Percentiles rank a stretch among this genome's conserved stretches.
These are phyloP conservation scores for Euclidium syriacum DNA, from an alignment of 345 rosid species.

Conservation along the genomic window DNA sequence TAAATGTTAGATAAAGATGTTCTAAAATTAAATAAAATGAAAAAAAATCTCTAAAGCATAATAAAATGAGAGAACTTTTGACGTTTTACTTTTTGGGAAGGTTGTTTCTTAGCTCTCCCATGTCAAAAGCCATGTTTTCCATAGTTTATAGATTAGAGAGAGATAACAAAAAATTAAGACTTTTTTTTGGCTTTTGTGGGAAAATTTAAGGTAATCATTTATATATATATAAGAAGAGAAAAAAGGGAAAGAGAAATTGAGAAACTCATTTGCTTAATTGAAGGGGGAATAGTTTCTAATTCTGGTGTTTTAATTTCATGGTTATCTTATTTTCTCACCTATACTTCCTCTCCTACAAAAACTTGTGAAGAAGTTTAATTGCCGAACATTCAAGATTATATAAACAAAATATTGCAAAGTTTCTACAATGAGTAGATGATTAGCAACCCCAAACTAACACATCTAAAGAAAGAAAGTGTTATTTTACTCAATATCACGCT, in stretches of 20 bases:
- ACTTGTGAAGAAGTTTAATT: slow-evolving; percentile 21
- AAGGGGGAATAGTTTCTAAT: slow-evolving; percentile 30
- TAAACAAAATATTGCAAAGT: not conserved
- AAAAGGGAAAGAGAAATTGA: not conserved
- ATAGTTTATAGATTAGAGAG: slow-evolving; percentile 22
- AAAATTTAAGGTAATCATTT: slow-evolving; percentile 6
- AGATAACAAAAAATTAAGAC: slow-evolving; percentile 1
- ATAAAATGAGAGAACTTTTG: not conserved
- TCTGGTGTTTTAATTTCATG: slow-evolving; percentile 9
- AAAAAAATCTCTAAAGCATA: not conserved
- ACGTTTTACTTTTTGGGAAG: slow-evolving; percentile 52
- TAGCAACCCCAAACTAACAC: slow-evolving; percentile 6
- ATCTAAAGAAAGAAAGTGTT: slow-evolving; percentile 17
- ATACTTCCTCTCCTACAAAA: slow-evolving; percentile 33
- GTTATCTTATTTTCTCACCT: slow-evolving; percentile 28
- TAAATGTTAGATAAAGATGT: too few relatives aligned
- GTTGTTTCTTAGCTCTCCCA: slow-evolving; percentile 44
- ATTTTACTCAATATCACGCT: too few relatives aligned
- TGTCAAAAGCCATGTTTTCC: slow-evolving; percentile 50
- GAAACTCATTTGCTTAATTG: slow-evolving; percentile 24
- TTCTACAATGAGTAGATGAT: not conserved
- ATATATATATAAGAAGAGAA: slow-evolving; percentile 7
- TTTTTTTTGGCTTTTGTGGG: slow-evolving; percentile 14
- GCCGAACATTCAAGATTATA: slow-evolving; percentile 11
- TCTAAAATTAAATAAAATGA: not conserved